Evolutionary conservation across 2,329 filamentous ascomycete species (phyloP), one percentile per base, ranked within the genome.

Genomic region (Phialemoniopsis sp.): DNA sequence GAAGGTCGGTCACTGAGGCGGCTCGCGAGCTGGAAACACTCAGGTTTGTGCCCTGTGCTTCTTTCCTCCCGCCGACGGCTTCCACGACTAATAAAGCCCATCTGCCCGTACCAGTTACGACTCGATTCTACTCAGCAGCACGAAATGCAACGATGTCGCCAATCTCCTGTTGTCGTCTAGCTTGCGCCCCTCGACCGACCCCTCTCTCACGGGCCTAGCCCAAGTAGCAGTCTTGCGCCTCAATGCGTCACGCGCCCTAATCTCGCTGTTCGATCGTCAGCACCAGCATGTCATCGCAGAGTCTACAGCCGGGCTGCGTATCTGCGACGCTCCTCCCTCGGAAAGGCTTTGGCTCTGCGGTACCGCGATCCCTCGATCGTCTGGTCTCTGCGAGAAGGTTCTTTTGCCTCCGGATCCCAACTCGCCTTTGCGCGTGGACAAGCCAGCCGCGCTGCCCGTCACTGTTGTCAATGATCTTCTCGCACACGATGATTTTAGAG

Each of bases 231-330:
- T 64, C 5, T 53, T 66, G 38, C 62, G 66, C 13, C 55, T 75
- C 4, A 57, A 63, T n/a, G 60, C 58, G 5, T 52, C 58, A 15
- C 63, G 71, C 21, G 57, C 62, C 13, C 47, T 76, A 16, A 62
- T 78, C 35, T 77, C 73, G 2, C 55, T 78, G 14, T 76, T 78
- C 43, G 73, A 75, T 45, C 54, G 53, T 5, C 57, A 59, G 5
- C 50, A 62, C 34, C 72, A 78, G 43, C 65, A 74, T 44, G 55
- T 78, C 15, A 54, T 78, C 13, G 71, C 72, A 38, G 73, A 78
- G 44, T 69, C 72, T 6, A 72, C 71, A 1, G 58, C 59, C 2
- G 58, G 56, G 2, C 55, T 66, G 3, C 63, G 62, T 0, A 49
- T 76, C 5, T 49, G 55, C 6, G 34, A 55, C 39, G 47, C 53